phyloP scores from a whole-genome alignment of 2,329 filamentous ascomycete genomes.

The Basipetospora chlamydospora region DNA sequence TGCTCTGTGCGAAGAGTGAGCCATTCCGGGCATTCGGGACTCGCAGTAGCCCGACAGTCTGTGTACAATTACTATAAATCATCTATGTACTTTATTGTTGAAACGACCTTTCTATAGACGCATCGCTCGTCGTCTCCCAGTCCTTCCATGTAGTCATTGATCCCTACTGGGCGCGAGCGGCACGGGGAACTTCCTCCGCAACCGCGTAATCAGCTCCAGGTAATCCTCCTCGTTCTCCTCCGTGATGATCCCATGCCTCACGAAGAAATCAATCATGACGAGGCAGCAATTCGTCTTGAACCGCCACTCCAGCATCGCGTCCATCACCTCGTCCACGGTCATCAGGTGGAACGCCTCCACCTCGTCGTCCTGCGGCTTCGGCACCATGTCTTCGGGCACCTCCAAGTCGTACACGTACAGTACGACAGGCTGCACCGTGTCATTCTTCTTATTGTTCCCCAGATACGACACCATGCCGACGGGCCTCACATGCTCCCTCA shows the following conservation, averaged over 20 bases:
- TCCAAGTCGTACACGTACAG: slow-evolving; percentile 65
- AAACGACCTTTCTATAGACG: no score
- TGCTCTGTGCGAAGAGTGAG: neutral
- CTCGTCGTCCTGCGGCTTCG: slow-evolving; percentile 60
- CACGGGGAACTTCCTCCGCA: slow-evolving; percentile 29
- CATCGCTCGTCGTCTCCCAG: no score
- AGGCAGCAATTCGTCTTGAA: slow-evolving; percentile 78
- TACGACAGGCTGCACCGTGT: slow-evolving; percentile 22
- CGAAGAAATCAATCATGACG: slow-evolving; percentile 68
- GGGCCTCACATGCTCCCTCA: slow-evolving; percentile 12
- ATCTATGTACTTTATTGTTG: no score
- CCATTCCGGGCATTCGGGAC: no score
- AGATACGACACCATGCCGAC: slow-evolving; percentile 20
- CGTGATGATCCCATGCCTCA: slow-evolving; percentile 62
- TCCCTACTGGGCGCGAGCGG: slow-evolving; percentile 10
- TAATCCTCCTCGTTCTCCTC: slow-evolving; percentile 59
- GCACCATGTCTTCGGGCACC: slow-evolving; percentile 40
- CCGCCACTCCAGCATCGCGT: slow-evolving; percentile 47
- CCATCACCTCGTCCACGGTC: slow-evolving; percentile 43
- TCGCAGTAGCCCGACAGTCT: no score
- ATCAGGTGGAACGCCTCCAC: slow-evolving; percentile 62
- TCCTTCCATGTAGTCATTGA: no score
- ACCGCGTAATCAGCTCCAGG: slow-evolving; percentile 44
- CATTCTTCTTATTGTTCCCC: slow-evolving; percentile 8
- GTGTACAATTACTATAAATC: no score